Evolutionary conservation across 495 filamentous ascomycete genomes (phyloP).

Genomic region (Letharia columbiana): DNA sequence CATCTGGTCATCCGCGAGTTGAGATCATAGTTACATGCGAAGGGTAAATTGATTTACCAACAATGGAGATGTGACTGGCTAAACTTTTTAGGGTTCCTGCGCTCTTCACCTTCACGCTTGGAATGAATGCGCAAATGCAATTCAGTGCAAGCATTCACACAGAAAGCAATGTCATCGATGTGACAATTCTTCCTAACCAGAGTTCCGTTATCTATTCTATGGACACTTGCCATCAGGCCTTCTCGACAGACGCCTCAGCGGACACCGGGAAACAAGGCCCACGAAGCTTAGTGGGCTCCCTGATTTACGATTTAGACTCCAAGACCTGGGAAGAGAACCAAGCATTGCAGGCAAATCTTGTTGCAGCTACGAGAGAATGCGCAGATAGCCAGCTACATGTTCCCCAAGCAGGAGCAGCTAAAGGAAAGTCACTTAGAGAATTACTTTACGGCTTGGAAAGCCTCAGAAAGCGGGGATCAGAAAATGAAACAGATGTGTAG

Average conservation of each 20-base stretch:
- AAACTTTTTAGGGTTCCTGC: constrained; percentile 33
- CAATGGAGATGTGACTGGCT: constrained; percentile 15
- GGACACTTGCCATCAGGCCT: constrained; percentile 41
- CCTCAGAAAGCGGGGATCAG: constrained; percentile 60
- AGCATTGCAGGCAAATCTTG: constrained; percentile 6
- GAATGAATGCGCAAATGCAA: constrained; percentile 34
- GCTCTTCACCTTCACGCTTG: constrained; percentile 50
- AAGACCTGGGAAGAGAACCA: neutral
- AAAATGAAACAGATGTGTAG: constrained; percentile 19
- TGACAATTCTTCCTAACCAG: constrained; percentile 32
- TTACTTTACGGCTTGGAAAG: constrained; percentile 63
- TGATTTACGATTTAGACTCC: neutral
- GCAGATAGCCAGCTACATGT: neutral
- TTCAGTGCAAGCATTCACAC: constrained; percentile 41
- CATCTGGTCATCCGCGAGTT: neutral
- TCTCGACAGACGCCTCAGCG: constrained; percentile 35
- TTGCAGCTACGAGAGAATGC: constrained; percentile 9
- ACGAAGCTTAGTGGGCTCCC: constrained; percentile 5
- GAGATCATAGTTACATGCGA: constrained; percentile 58
- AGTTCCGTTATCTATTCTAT: constrained; percentile 47
- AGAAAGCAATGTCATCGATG: constrained; percentile 54
- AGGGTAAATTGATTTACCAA: constrained; percentile 41
- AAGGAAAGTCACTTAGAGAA: constrained; percentile 31
- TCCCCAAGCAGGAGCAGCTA: constrained; percentile 5
- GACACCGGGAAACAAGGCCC: constrained; percentile 7